Percentiles rank a stretch among this genome's conserved stretches.
phyloP scores from a whole-genome alignment of 2,329 filamentous ascomycete genomes.

The Ceratocystiopsis minuta region DNA sequence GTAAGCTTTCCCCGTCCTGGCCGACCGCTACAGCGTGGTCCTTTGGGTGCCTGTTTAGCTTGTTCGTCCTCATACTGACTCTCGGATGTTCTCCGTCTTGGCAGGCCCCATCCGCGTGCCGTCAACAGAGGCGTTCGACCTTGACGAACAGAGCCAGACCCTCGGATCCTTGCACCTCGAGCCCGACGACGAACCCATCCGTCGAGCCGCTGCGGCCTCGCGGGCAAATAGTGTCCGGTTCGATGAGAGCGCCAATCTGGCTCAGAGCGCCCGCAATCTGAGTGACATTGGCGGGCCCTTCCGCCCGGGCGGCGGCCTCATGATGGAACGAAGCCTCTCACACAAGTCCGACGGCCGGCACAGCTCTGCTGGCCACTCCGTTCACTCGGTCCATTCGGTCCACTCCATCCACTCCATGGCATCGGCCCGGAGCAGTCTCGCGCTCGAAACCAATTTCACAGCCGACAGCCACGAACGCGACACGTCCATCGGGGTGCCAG shows the following conservation, averaged over 20 bases:
- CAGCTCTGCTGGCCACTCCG: slow-evolving; percentile 76
- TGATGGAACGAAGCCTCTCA: slow-evolving; percentile 82
- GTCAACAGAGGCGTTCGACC: slow-evolving; percentile 71
- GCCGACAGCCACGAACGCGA: slow-evolving; percentile 44
- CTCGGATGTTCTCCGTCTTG: neutral
- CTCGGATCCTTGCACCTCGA: slow-evolving; percentile 72
- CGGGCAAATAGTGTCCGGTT: slow-evolving; percentile 95
- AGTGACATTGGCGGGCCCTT: slow-evolving; percentile 56
- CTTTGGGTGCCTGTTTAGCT: neutral
- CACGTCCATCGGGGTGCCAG: slow-evolving; percentile 53
- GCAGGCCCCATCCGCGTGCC: slow-evolving; percentile 64
- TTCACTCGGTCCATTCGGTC: slow-evolving; percentile 36
- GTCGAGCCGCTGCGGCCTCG: slow-evolving; percentile 62
- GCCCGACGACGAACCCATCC: slow-evolving; percentile 67
- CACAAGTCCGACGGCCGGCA: slow-evolving; percentile 93
- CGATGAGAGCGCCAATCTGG: slow-evolving; percentile 81
- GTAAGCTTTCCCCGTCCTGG: slow-evolving; percentile 28
- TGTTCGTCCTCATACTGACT: neutral
- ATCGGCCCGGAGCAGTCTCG: slow-evolving; percentile 73
- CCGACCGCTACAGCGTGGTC: neutral
- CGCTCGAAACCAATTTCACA: slow-evolving; percentile 55
- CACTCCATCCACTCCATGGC: slow-evolving; percentile 51
- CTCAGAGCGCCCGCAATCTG: slow-evolving; percentile 61
- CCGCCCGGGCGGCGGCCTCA: slow-evolving; percentile 62
- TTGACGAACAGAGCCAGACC: slow-evolving; percentile 71